A percentile compares a stretch with the other conserved stretches of the same genome.
These are phyloP conservation scores for Breynia disticha DNA, from an alignment of 441 rosid species.

Conservation along the genomic window DNA sequence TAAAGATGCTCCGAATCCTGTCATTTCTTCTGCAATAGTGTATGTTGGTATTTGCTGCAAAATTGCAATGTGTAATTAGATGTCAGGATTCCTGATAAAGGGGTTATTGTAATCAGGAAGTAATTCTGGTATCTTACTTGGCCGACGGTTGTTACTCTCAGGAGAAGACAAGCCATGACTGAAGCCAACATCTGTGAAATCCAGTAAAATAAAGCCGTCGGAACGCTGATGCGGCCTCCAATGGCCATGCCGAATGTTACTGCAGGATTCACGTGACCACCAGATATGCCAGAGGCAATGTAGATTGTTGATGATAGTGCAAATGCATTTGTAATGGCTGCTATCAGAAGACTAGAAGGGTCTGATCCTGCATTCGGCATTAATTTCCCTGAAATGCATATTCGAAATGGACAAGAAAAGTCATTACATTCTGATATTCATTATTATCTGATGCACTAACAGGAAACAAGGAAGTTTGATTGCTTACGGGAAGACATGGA, in stretches of 20 bases:
- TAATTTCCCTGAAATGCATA: conserved; percentile 17
- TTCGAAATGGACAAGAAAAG: too few species aligned
- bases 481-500: conserved; percentile 64
- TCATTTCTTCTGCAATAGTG: conserved; percentile 67
- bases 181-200: conserved; percentile 77
- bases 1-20: conserved; percentile 81
- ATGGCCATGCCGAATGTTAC: conserved; percentile 83
- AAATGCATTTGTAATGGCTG: conserved; percentile 63
- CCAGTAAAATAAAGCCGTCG: conserved; percentile 79
- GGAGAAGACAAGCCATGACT: conserved; percentile 67
- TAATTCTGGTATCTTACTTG: conserved; percentile 26
- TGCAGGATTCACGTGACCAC: conserved; percentile 90
- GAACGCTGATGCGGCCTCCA: conserved; percentile 46
- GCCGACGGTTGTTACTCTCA: conserved; percentile 46
- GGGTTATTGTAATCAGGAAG: too few species aligned
- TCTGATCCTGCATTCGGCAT: conserved; percentile 28
- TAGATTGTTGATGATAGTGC: conserved; percentile 61
- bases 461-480: neutral
- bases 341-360: conserved; percentile 44
- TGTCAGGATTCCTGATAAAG: neutral
- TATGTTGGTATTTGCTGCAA: conserved; percentile 51
- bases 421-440: neutral
- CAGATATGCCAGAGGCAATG: conserved; percentile 53
- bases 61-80: neutral
- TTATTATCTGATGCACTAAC: neutral